These are phyloP conservation scores for Combretum micranthum DNA, from an alignment of 345 rosid genomes.

Conservation along the genomic window DNA sequence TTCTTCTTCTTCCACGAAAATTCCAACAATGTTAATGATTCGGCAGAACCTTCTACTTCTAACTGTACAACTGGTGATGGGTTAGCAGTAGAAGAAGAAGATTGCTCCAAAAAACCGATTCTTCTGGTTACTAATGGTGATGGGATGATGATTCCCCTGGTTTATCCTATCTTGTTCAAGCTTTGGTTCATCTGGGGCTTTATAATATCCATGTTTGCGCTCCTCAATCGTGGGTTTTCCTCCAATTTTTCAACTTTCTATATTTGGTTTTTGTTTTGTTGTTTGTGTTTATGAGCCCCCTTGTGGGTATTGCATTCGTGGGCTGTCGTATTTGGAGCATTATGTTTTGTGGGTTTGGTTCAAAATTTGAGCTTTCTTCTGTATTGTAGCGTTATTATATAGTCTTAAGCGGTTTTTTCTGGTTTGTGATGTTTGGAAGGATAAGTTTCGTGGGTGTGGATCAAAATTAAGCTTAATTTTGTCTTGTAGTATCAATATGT, in stretches of 20 bases:
- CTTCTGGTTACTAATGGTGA: slow-evolving; percentile 79
- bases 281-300: not conserved
- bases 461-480: too few species aligned
- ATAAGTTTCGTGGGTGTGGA: too few species aligned
- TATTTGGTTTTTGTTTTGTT: not conserved
- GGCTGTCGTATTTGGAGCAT: not conserved
- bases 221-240: slow-evolving; percentile 77
- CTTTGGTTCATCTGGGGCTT: slow-evolving; percentile 64
- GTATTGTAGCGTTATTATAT: too few species aligned
- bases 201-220: slow-evolving; percentile 89
- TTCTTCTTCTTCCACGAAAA: slow-evolving; percentile 22
- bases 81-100: slow-evolving; percentile 15
- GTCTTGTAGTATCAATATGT: too few species aligned
- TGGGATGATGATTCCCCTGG: slow-evolving; percentile 95
- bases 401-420: too few species aligned
- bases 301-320: too few species aligned
- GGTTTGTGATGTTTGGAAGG: too few species aligned
- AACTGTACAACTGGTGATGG: slow-evolving; percentile 8
- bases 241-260: not conserved
- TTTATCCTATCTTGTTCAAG: slow-evolving; percentile 76
- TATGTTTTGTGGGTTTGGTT: too few species aligned
- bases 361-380: too few species aligned
- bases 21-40: slow-evolving; percentile 14
- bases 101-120: slow-evolving; percentile 53
- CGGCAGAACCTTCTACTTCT: slow-evolving; percentile 34